phyloP scores from a whole-genome alignment of 2,329 filamentous ascomycete species.

The Cladosporium sp. region DNA sequence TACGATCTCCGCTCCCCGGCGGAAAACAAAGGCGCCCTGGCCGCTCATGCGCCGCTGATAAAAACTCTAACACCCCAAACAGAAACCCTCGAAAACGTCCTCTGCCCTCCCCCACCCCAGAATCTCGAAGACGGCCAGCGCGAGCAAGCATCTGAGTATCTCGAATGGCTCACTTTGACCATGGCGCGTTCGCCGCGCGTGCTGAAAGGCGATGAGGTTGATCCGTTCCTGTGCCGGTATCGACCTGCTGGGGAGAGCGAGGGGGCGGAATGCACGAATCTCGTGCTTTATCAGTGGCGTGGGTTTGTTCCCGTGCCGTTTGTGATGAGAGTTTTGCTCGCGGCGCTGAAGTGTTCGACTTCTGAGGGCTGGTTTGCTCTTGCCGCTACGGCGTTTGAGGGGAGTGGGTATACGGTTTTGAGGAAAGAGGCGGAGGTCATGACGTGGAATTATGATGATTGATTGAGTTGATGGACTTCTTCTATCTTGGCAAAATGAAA shows the following conservation, averaged over 20 bases:
- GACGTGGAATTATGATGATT: conserved; percentile 32
- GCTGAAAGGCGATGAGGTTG: conserved; percentile 52
- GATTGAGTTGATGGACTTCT: conserved; percentile 12
- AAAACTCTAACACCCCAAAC: conserved; percentile 24
- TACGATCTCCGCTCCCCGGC: conserved; percentile 48
- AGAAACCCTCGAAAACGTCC: conserved; percentile 21
- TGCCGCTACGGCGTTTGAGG: conserved; percentile 25
- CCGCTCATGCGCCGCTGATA: conserved; percentile 31
- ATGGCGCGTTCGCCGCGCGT: conserved; percentile 63
- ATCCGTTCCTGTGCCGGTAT: conserved; percentile 67
- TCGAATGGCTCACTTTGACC: conserved; percentile 72
- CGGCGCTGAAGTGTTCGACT: conserved; percentile 20
- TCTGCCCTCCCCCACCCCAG: conserved; percentile 29
- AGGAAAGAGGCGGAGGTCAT: conserved; percentile 21
- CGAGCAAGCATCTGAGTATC: conserved; percentile 60
- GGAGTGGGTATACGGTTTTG: conserved; percentile 28
- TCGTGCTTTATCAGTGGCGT: conserved; percentile 38
- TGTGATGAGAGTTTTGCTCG: conserved; percentile 26
- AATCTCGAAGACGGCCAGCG: conserved; percentile 44
- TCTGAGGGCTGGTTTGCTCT: conserved; percentile 30
- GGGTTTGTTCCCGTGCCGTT: conserved; percentile 39
- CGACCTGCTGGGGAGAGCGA: conserved; percentile 37
- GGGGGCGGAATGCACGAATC: conserved; percentile 9
- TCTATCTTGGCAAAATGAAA: no score
- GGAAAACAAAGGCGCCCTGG: conserved; percentile 17